Base-by-base conservation (phyloP, 2,329 filamentous ascomycete species). In the Cadophora malorum region DNA sequence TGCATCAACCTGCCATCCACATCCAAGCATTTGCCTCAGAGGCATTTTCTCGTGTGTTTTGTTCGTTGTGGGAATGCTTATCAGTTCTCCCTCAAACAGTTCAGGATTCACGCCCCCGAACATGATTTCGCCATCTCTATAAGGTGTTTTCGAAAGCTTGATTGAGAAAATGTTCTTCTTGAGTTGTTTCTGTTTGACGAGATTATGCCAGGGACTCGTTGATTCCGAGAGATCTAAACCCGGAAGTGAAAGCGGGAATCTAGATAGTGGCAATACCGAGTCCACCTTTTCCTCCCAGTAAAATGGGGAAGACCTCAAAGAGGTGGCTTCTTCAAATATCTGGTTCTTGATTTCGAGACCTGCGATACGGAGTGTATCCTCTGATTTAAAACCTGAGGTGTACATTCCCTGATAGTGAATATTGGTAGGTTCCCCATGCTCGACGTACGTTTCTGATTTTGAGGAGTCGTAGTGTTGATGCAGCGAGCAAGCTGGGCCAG, bases 331-430 rank as follows among this genome's bases (percentile, higher is more conserved):
- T 55, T 55, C 52, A 35, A 55, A 55, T 35, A 33, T 35, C 52
- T 55, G 52, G 41, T 53, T 55, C 52, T 55, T 55, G 52, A 55
- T 55, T 35, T 55, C 52, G 52, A 55, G 28, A 55, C 28, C 52
- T 9, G 28, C 28, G 28, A 55, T 28, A 55, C 28, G 52, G 16
- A 55, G 28, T 55, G 52, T 55, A 55, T 55, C 52, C 52, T 55
- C 52, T 55, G 52, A 55, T 28, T 55, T 55, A 16, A 55, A 55
- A 21, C 52, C 25, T 35, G 52, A 55, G 52, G 52, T 55, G n/a
- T 55, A 55, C 21, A 55, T 55, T 35, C 52, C 52, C 28, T 23
- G 21, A 55, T 55, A 55, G 16, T 55, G 52, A 55, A 55, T 55
- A 55, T 21, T 55, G 28, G 52, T 55, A 55, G 52, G 52, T 35